phyloP scores from a whole-genome alignment of 768 basidiomycete genomes.

The Glaciozyma antarctica region DNA sequence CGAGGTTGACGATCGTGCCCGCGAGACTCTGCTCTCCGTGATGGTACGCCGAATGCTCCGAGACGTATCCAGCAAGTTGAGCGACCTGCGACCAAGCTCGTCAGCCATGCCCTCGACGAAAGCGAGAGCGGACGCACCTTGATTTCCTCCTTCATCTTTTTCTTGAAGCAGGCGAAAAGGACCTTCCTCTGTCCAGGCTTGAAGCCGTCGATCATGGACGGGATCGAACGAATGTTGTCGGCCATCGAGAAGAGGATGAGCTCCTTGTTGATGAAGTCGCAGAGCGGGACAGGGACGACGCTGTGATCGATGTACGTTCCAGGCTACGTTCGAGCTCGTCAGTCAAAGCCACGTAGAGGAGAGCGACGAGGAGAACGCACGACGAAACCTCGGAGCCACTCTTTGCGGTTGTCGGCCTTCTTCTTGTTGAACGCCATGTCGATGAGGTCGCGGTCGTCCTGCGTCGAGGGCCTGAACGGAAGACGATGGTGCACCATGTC shows the following conservation, averaged over 20 bases:
- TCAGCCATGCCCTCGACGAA: background rate
- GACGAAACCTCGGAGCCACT: constrained; percentile 90
- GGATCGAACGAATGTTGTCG: constrained; percentile 95
- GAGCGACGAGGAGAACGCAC: constrained; percentile 41
- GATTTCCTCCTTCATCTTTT: constrained; percentile 81
- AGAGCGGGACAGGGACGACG: constrained; percentile 70
- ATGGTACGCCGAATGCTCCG: constrained; percentile 89
- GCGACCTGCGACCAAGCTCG: constrained; percentile 52
- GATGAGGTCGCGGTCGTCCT: constrained; percentile 77
- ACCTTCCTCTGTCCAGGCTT: constrained; percentile 98
- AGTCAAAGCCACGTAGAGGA: background rate
- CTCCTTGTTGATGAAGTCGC: constrained; percentile 97
- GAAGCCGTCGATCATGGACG: constrained; percentile 82
- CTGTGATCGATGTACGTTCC: constrained; percentile 90
- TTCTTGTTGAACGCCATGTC: constrained; percentile 99
- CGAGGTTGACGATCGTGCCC: constrained; percentile 82
- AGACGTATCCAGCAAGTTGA: constrained; percentile 90
- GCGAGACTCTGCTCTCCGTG: constrained; percentile 86
- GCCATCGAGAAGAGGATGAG: constrained; percentile 98
- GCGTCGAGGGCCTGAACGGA: constrained; percentile 69
- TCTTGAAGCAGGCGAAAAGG: constrained; percentile 90
- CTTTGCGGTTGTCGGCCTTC: constrained; percentile 95
- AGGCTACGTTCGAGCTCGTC: constrained; percentile 47
- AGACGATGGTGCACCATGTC: constrained; percentile 91
- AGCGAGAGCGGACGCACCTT: constrained; percentile 49